Conservation (phyloP, 306 rosid genomes). For the Acacia melanoxylon region DNA sequence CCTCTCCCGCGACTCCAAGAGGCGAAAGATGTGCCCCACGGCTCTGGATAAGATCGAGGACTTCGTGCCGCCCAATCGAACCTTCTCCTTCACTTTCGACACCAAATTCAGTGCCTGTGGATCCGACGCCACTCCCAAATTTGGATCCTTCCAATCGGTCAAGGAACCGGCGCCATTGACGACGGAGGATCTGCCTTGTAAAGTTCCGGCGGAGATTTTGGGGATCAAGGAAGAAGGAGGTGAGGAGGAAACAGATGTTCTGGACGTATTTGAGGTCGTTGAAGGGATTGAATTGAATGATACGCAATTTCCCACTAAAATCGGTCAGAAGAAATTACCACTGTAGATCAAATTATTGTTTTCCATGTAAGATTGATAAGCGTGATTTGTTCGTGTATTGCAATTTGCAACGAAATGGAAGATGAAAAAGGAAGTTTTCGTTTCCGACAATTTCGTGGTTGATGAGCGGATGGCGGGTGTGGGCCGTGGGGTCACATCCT, state of each 20-base stretch:
- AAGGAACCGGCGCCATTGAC: not conserved
- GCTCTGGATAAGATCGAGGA: slow-evolving; percentile 40
- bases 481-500: not conserved
- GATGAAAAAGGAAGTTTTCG: not conserved
- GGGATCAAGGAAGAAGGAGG: not conserved
- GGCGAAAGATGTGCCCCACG: slow-evolving; percentile 43
- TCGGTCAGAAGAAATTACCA: not conserved
- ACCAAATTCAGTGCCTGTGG: slow-evolving; percentile 34
- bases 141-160: slow-evolving; percentile 48
- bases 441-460: not conserved
- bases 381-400: not conserved
- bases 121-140: slow-evolving; percentile 50
- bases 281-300: slow-evolving; percentile 9
- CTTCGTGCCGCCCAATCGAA: slow-evolving; percentile 24
- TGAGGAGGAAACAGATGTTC: not conserved
- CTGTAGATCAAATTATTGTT: slow-evolving; percentile 1
- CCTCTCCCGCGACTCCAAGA: slow-evolving; percentile 34
- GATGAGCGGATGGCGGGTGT: not conserved
- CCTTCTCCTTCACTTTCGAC: slow-evolving; percentile 48
- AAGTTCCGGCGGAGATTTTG: not conserved
- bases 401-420: not conserved
- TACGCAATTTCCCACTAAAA: not conserved
- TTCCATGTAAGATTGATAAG: not conserved
- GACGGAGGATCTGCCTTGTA: not conserved
- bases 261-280: not conserved